Base-by-base conservation (phyloP, 2,329 filamentous ascomycete genomes). In the Colletotrichum ledebouriae region DNA sequence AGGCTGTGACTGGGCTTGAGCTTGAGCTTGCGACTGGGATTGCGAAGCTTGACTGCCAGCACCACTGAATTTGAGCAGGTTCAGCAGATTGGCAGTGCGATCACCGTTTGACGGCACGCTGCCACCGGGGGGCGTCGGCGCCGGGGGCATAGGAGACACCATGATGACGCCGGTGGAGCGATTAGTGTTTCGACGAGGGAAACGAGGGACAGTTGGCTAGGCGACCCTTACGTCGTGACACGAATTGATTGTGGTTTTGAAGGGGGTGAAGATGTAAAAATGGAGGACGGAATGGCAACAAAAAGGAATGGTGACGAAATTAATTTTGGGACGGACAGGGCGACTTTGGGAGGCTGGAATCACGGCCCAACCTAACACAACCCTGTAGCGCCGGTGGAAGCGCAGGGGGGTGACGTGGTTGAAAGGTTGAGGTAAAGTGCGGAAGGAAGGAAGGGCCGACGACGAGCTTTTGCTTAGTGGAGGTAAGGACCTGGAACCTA, bases 51-150 rank as follows among this genome's bases (percentile, higher is more conserved):
- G 60, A 42, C 47, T 39, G 62, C 75, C 72, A 56, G 78, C 78
- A 52, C 82, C 80, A 71, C 84, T 87, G 73, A 88, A 89, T 81
- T 90, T 90, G 76, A 90, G 83, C 63, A 90, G 80, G 72, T 87
- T 89, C 75, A 90, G 79, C 73, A 90, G 75, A 72, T 85, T 87
- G 64, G 84, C 80, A 47, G 85, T 87, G 73, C 86, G 85, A 59
- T 86, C 84, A 46, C 76, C 75, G 63, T 77, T 78, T 57, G 78
- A 77, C 4, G 76, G 77, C 76, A 79, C 76, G 42, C 58, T 70
- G 73, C 77, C 76, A 72, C 76, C 76, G 59, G 82, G 82, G 70
- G 81, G 82, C 74, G 83, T 85, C 66, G 84, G 85, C 66, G 86
- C 86, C 69, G 85, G 82, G 60, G 84, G 84, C 72, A 87, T 78